Percentiles rank a stretch among this genome's conserved stretches.
phyloP scores from a whole-genome alignment of 2,329 filamentous ascomycete genomes.

The Colletotrichum liaoningense region DNA sequence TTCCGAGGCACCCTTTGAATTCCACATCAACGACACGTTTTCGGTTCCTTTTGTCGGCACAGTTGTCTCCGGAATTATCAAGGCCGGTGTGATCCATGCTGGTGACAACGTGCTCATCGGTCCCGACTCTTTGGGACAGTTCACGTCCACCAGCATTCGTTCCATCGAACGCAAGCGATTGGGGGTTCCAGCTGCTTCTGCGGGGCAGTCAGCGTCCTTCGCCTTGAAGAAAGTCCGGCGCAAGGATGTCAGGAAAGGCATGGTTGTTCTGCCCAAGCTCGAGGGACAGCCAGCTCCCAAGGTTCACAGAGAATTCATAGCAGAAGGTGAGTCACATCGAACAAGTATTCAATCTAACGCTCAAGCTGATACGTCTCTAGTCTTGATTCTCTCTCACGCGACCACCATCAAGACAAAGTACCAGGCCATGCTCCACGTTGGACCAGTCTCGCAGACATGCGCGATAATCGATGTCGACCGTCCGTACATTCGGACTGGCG shows the following conservation, averaged over 20 bases:
- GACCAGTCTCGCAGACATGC: slow-evolving; percentile 94
- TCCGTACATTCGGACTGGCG: slow-evolving; percentile 93
- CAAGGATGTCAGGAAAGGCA: slow-evolving; percentile 96
- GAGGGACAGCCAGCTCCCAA: slow-evolving; percentile 78
- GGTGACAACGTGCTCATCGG: slow-evolving; percentile 92
- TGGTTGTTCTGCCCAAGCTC: slow-evolving; percentile 91
- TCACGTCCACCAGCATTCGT: slow-evolving; percentile 85
- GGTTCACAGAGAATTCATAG: slow-evolving; percentile 81
- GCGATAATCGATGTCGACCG: slow-evolving; percentile 97
- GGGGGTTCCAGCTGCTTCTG: slow-evolving; percentile 85
- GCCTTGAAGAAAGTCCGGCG: slow-evolving; percentile 87
- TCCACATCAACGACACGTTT: slow-evolving; percentile 97
- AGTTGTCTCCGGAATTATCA: slow-evolving; percentile 94
- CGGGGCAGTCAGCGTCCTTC: slow-evolving; percentile 93
- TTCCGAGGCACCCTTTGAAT: slow-evolving; percentile 88
- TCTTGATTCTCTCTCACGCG: slow-evolving; percentile 93
- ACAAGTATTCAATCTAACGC: background rate
- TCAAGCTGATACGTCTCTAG: slow-evolving; percentile 51
- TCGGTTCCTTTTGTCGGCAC: slow-evolving; percentile 97
- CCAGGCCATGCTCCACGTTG: slow-evolving; percentile 98
- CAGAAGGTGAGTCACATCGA: slow-evolving; percentile 68
- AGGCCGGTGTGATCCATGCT: slow-evolving; percentile 85
- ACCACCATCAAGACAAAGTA: slow-evolving; percentile 98
- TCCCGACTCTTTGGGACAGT: slow-evolving; percentile 90
- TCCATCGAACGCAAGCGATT: slow-evolving; percentile 97